These are phyloP conservation scores for Penicillium sp. DNA, from an alignment of 2,329 filamentous ascomycete species.

Conservation along the genomic window DNA sequence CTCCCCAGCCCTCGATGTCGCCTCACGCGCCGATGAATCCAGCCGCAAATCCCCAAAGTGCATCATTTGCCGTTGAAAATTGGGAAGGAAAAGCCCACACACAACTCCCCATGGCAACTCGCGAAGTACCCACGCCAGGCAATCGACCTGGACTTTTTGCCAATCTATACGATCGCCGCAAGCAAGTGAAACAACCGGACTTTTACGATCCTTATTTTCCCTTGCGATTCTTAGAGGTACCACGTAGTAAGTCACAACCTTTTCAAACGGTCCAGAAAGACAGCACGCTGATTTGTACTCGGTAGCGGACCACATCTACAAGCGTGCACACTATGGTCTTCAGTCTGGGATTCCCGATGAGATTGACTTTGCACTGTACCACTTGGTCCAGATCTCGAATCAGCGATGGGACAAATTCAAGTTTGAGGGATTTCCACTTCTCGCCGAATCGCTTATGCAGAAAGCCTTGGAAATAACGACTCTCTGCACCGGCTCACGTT, in stretches of 20 bases:
- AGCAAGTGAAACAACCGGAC: conserved; percentile 30
- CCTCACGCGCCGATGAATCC: conserved; percentile 24
- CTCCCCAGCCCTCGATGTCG: conserved; percentile 29
- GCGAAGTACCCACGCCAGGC: conserved; percentile 39
- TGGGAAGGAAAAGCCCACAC: conserved; percentile 37
- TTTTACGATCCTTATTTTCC: conserved; percentile 37
- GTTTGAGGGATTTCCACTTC: conserved; percentile 82
- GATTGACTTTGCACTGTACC: conserved; percentile 87
- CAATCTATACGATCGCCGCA: conserved; percentile 22
- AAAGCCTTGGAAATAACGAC: conserved; percentile 73
- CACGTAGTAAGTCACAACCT: conserved; percentile 26
- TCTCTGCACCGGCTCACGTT: conserved; percentile 76
- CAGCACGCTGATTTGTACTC: conserved; percentile 3
- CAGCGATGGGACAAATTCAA: conserved; percentile 93
- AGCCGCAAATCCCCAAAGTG: conserved; percentile 26
- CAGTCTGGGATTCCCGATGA: conserved; percentile 73
- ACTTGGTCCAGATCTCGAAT: conserved; percentile 90
- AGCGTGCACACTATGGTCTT: conserved; percentile 76
- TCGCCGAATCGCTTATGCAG: conserved; percentile 81
- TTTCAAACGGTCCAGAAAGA: background rate
- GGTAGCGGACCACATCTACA: conserved; percentile 64
- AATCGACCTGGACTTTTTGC: conserved; percentile 37
- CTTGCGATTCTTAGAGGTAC: conserved; percentile 31
- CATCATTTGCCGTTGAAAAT: conserved; percentile 27
- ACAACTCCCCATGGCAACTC: conserved; percentile 34